Base-by-base conservation (phyloP, 73 alveolate genomes). In the Symbiodinium natans region DNA sequence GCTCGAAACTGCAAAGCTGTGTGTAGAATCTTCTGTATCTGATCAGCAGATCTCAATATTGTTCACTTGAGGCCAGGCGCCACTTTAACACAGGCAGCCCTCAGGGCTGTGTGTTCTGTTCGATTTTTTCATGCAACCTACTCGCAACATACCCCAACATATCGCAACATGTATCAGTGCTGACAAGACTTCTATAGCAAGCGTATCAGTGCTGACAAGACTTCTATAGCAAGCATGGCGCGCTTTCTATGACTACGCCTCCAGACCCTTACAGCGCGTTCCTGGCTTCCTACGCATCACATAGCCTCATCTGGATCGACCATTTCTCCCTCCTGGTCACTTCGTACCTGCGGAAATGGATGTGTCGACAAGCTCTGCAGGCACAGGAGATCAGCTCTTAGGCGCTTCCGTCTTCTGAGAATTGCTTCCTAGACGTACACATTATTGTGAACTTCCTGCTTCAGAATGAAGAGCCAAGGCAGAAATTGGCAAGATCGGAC, bases 241-340 rank as follows among this genome's bases (percentile, higher is more conserved):
- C 23, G 15, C 1, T 29, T 23, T 15, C 17, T 21, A 4, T 52
- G 71, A 52, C 10, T 29, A 52, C 31, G 0, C 23, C 59, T 21
- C 9, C 59, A 46, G n/a, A n/a, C n/a, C n/a, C n/a, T n/a, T n/a
- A n/a, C n/a, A n/a, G n/a, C n/a, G n/a, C n/a, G n/a, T n/a, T n/a
- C n/a, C n/a, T 46, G 17, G 17, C 59, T 46, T 46, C 17, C 71
- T 52, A 52, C 71, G 1, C n/a, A 36, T 68, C 86, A 88, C 41
- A 88, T 88, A 29, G 68, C 95, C 11, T 88, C 95, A 42, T 83
- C 80, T 38, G 85, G 85, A 41, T 88, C 95, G 40, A 40, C 71
- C 43, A 88, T 88, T 73, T 88, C 95, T 83, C 39, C 71, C 84
- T 88, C 95, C 31, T 88, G 95, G 42, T 88, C 95, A 83, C 95